Conservation (phyloP, 2,329 filamentous ascomycete genomes). For the Aspergillus sergii region DNA sequence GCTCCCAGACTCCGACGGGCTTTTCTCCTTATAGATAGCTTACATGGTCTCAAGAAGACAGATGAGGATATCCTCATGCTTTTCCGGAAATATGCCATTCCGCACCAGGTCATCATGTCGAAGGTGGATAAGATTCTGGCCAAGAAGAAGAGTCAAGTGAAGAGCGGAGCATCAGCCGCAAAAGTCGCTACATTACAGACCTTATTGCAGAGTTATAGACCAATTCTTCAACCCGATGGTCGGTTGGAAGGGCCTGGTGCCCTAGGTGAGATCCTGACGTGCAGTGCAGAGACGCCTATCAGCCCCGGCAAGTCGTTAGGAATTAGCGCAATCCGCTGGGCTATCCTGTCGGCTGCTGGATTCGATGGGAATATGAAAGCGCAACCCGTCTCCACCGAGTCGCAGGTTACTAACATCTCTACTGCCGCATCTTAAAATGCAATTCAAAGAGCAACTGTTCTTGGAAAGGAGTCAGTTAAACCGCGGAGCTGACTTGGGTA, state of each 20-base stretch:
- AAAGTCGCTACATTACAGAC: slow-evolving; percentile 40
- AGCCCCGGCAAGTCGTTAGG: slow-evolving; percentile 56
- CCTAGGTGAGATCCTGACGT: slow-evolving; percentile 63
- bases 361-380: slow-evolving; percentile 48
- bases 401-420: slow-evolving; percentile 2
- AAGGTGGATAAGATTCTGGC: slow-evolving; percentile 64
- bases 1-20: slow-evolving; percentile 55
- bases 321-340: slow-evolving; percentile 64
- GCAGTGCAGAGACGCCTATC: slow-evolving; percentile 55
- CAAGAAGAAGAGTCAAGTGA: slow-evolving; percentile 34
- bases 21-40: slow-evolving; percentile 66
- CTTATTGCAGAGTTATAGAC: slow-evolving; percentile 42
- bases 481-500: background rate
- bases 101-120: slow-evolving; percentile 67
- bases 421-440: slow-evolving; percentile 6
- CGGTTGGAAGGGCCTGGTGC: slow-evolving; percentile 43
- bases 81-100: slow-evolving; percentile 59
- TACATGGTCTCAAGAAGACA: slow-evolving; percentile 64
- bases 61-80: slow-evolving; percentile 61
- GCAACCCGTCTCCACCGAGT: slow-evolving; percentile 14
- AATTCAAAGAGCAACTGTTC: background rate
- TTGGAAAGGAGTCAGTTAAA: background rate
- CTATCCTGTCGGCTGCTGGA: slow-evolving; percentile 64
- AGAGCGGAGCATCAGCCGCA: slow-evolving; percentile 30
- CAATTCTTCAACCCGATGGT: slow-evolving; percentile 48